Evolutionary conservation across 352 stramenopile genomes (phyloP), one percentile per base, ranked within the genome.

Genomic region (Phytopythium mirpurense): DNA sequence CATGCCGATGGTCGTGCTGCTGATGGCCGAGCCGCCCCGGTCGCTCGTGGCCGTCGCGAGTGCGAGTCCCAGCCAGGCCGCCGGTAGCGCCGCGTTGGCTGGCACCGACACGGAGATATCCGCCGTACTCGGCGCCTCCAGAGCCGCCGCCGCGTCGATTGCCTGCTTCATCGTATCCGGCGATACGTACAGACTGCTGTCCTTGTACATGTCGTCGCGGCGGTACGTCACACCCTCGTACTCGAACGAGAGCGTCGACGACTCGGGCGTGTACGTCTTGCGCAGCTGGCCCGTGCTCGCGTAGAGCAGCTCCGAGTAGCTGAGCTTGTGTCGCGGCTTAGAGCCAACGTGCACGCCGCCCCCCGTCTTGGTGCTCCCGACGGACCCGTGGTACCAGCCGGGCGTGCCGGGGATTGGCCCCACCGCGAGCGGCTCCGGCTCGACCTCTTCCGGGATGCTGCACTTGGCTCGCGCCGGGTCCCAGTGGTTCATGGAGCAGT

Each of bases 401-500:
- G 63, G 54, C 19, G 70, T 74, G 23, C 65, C 72, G 16, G 70
- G 70, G n/a, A 72, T 53, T 12, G 74, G 73, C 11, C 69, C 78
- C 7, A 62, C 57, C 1, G 69, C 63, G 14, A 90, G 34, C 9
- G 79, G 74, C n/a, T 90, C 82, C 44, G 89, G 71, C 29, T 94
- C 83, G 21, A 72, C 76, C 70, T 94, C 81, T 52, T 94, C 78
- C 2, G 83, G 71, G 15, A 86, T 68, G 21, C 65, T 72, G 42
- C 83, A 94, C 41, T 80, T 89, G 5, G 81, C 79, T 32, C 77
- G 79, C 5, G 68, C 87, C n/a, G 77, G 61, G 63, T 98, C 94
- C 81, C 92, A 98, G 29, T 87, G 79, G 67, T 99, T 99, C 77
- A 98, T 89, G 19, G 88, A 83, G 68, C 96, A 99, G 60, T 96